Conservation (phyloP, 169 alveolate species). For the Eimeria zaria region DNA sequence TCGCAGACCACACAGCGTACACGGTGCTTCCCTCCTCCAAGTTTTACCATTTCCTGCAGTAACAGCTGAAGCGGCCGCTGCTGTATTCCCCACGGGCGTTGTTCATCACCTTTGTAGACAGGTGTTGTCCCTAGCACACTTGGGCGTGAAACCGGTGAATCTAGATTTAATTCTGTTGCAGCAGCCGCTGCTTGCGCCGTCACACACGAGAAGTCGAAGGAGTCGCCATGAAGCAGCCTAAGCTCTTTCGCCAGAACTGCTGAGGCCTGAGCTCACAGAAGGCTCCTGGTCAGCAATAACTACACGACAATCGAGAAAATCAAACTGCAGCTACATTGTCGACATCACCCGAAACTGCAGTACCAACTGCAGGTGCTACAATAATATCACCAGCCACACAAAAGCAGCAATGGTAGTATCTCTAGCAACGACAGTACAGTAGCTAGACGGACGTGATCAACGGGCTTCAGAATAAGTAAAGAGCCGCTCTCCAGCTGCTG, state of each 20-base stretch:
- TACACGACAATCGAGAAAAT: not conserved
- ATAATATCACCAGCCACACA: not conserved
- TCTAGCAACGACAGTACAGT: not conserved
- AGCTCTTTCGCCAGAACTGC: slow-evolving; percentile 51
- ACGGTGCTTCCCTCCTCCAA: slow-evolving; percentile 36
- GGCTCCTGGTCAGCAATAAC: not conserved
- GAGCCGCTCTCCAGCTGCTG: slow-evolving; percentile 79
- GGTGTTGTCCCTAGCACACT: not conserved
- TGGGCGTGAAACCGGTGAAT: not conserved
- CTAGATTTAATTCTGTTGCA: not conserved
- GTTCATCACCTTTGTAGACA: not conserved
- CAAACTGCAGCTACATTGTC: not conserved
- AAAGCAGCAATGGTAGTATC: not conserved
- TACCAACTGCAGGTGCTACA: not conserved
- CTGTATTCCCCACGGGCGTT: not conserved
- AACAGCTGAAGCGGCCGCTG: slow-evolving; percentile 34
- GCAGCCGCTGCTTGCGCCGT: slow-evolving; percentile 46
- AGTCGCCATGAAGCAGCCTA: slow-evolving; percentile 51
- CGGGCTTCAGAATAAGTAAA: slow-evolving; percentile 40
- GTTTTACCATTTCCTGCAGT: slow-evolving; percentile 8
- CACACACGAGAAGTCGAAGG: slow-evolving; percentile 60
- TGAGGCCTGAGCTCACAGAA: slow-evolving; percentile 33
- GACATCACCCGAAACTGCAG: not conserved
- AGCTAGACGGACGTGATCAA: slow-evolving; percentile 19
- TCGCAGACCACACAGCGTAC: slow-evolving; percentile 56